Evolutionary conservation across 2,329 filamentous ascomycete genomes (phyloP).

Genomic region (Pestalotiopsis sp.): DNA sequence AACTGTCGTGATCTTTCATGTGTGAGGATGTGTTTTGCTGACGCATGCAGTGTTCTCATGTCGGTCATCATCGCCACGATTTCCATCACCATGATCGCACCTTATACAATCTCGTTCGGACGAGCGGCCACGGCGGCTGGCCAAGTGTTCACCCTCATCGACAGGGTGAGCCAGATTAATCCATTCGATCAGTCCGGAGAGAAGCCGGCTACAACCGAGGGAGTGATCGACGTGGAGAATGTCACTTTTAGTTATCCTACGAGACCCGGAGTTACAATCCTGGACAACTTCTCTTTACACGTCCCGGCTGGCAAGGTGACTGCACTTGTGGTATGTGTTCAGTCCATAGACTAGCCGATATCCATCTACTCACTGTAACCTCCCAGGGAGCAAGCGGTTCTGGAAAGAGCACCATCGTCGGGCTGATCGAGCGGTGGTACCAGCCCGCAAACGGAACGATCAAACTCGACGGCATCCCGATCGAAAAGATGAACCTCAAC

Average conservation of each 20-base stretch:
- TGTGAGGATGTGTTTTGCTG: constrained; percentile 20
- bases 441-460: constrained; percentile 29
- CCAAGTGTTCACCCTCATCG: constrained; percentile 1
- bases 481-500: constrained; percentile 57
- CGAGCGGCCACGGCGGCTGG: constrained; percentile 1
- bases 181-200: neutral
- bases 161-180: neutral
- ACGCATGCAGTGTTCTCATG: constrained; percentile 34
- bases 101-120: neutral
- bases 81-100: constrained; percentile 38
- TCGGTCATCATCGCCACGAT: constrained; percentile 41
- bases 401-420: constrained; percentile 73
- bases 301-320: constrained; percentile 66
- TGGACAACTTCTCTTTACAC: constrained; percentile 56
- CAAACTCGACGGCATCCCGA: neutral
- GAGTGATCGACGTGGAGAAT: constrained; percentile 59
- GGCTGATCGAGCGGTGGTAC: constrained; percentile 71
- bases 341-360: too few relatives aligned
- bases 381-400: constrained; percentile 62
- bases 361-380: neutral
- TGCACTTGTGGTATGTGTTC: constrained; percentile 56
- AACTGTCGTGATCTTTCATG: neutral
- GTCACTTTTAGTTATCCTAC: constrained; percentile 71
- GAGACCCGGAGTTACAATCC: constrained; percentile 60
- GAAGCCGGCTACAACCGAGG: constrained; percentile 13